phyloP scores from a whole-genome alignment of 1,284 basidiomycete genomes.

The Leccinum pseudoinsigne region DNA sequence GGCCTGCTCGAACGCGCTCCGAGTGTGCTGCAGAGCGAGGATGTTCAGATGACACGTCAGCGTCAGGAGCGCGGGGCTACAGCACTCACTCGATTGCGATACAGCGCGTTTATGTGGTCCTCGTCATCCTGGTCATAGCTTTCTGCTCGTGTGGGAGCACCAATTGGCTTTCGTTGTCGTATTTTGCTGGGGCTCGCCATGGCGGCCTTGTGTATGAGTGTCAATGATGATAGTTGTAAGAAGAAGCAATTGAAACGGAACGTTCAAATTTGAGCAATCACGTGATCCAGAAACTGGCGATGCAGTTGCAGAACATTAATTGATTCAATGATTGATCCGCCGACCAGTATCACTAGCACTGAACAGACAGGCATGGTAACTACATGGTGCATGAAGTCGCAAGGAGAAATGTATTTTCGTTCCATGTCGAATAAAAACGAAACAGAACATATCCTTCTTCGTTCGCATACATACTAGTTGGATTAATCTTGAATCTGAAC shows the following conservation, averaged over 20 bases:
- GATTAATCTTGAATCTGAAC: constrained; percentile 56
- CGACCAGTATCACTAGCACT: background rate
- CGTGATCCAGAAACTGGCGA: constrained; percentile 17
- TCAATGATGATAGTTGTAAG: constrained; percentile 3
- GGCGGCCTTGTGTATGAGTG: constrained; percentile 11
- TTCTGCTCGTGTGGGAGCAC: constrained; percentile 22
- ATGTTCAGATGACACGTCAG: constrained; percentile 9
- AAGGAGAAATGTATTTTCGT: background rate
- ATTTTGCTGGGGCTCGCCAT: constrained; percentile 36
- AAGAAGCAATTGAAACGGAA: background rate
- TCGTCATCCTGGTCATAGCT: constrained; percentile 37
- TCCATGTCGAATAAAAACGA: background rate
- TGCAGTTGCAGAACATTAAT: background rate
- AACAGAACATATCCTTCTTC: background rate
- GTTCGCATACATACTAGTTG: background rate
- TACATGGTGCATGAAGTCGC: background rate
- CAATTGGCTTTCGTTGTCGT: constrained; percentile 30
- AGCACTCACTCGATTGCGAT: constrained; percentile 29
- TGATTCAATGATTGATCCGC: background rate
- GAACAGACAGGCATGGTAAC: background rate
- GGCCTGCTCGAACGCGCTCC: constrained; percentile 57
- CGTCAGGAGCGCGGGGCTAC: background rate
- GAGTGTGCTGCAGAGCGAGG: constrained; percentile 40
- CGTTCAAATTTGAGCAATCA: constrained; percentile 15
- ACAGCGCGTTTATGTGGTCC: constrained; percentile 35